Base-by-base conservation (phyloP, 805 yeast species). In the Babjeviella inositovora region DNA sequence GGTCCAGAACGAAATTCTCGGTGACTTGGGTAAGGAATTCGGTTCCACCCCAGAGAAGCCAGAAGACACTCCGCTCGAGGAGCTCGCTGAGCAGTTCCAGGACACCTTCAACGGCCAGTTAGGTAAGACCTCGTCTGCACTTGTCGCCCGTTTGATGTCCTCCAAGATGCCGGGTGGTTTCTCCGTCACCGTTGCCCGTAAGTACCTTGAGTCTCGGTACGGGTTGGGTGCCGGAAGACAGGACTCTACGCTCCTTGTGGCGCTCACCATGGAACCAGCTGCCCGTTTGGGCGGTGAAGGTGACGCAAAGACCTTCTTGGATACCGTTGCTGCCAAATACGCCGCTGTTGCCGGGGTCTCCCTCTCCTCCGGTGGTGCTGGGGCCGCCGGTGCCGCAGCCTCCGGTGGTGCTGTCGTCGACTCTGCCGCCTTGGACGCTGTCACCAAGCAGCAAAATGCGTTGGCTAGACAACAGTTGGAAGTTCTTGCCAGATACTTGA, bases 161-260 rank as follows among this genome's bases (percentile, higher is more conserved):
- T 76, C 96, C 14, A 90, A 90, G 61, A 90, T 90, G 97, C 97
- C 99, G 25, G 99, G 99, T 66, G 99, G 99, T 11, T 90, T 87
- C 55, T 77, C 93, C 22, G 74, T 87, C 38, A 75, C 95, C 31
- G 60, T 67, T 33, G 93, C 94, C 24, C 76, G 96, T 62, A 82
- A 85, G 51, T 80, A 90, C 56, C 68, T 90, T 48, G 85, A 79
- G 57, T 46, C 85, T 21, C 71, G 87, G 51, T 90, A 80, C 80
- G 98, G 98, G 37, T 66, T 90, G 39, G 92, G 79, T 34, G 32
- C 79, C 22, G 95, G 96, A 39, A 75, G 97, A 62, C 97, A 87
- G 59, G 97, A 90, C 48, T 66, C 92, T 22, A 84, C 75, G 18
- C 61, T 90, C 43, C 62, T 90, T 38, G 41, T 70, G 25, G 93